Percentiles rank a stretch among this genome's conserved stretches.
Evolutionary conservation across 2,329 filamentous ascomycete species (phyloP).

Genomic region (Xylaria sp.): DNA sequence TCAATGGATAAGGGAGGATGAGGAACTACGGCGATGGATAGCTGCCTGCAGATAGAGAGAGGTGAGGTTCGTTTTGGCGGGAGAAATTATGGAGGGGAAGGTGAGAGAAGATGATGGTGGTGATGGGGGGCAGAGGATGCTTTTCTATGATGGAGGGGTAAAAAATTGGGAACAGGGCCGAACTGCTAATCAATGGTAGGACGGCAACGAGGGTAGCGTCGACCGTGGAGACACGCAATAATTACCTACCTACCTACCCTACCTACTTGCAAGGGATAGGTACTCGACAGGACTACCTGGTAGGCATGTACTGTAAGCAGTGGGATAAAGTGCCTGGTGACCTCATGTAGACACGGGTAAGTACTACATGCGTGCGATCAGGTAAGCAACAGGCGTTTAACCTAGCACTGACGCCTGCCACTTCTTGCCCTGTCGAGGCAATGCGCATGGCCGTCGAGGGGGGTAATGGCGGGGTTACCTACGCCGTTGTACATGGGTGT

Average conservation of each 20-base stretch:
- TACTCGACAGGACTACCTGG: slow-evolving; percentile 6
- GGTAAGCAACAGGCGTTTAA: slow-evolving; percentile 27
- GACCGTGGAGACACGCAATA: slow-evolving; percentile 28
- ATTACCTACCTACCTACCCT: too few relatives aligned
- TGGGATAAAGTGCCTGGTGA: slow-evolving; percentile 19
- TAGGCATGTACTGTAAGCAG: slow-evolving; percentile 25
- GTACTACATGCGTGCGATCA: slow-evolving; percentile 3
- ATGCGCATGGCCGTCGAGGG: slow-evolving; percentile 26
- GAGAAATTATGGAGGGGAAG: slow-evolving; percentile 38
- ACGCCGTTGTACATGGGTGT: neutral
- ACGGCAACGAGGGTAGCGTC: slow-evolving; percentile 33
- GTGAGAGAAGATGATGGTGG: slow-evolving; percentile 38
- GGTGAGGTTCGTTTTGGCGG: slow-evolving; percentile 18
- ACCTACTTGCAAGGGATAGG: slow-evolving; percentile 20
- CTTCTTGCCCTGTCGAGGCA: slow-evolving; percentile 15
- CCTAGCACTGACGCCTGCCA: slow-evolving; percentile 27
- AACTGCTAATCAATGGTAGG: slow-evolving; percentile 17
- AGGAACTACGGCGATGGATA: slow-evolving; percentile 24
- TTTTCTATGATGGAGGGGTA: slow-evolving; percentile 50
- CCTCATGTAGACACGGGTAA: slow-evolving; percentile 6
- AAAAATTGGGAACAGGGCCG: slow-evolving; percentile 40
- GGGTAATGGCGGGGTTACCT: slow-evolving; percentile 39
- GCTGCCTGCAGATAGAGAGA: slow-evolving; percentile 15
- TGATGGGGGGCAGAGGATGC: slow-evolving; percentile 42
- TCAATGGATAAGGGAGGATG: slow-evolving; percentile 25